Evolutionary conservation across 2,329 filamentous ascomycete species (phyloP), one percentile per base, ranked within the genome.

Genomic region (Aspergillus ruber): DNA sequence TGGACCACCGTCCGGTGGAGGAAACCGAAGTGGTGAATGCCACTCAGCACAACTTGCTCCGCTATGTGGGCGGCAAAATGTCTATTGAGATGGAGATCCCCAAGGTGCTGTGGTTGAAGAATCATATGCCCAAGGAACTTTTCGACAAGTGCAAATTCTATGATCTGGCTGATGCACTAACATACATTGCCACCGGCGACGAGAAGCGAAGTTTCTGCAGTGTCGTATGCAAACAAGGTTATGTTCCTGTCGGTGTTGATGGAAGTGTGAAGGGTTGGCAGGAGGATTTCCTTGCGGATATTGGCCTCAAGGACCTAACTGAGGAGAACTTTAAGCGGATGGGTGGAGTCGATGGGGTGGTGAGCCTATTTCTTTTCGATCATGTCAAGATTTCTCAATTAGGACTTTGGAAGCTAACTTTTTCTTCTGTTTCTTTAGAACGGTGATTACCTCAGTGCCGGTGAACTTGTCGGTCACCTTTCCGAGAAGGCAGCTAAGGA

Each of bases 31-130:
- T 88, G 72, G 95, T 98, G 74, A 98, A 98, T 68, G 82, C 83
- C 46, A 97, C 93, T 2, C 79, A 84, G 45, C 93, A 98, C 75
- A 93, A 94, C 68, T 77, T 98, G 46, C 81, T 98, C 50, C 86
- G 90, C 62, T 98, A 98, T 65, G 93, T 98, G 15, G 93, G 93
- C 58, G 93, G 93, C 54, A 91, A 86, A 67, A 98, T 98, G 93
- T 95, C 89, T 66, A 91, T 96, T 56, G 93, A 98, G 76, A 98
- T 98, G 93, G 93, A 98, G 69, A 94, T 98, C 47, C 93, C 93
- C 54, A 98, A 98, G 74, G 88, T 96, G 1, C 78, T 97, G 49
- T 98, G 93, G 93, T 79, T 98, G 64, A 97, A 97, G 79, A 95
- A 95, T 71, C 82, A 97, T 72, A 97, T 98, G 93, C 86, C 93